Base-by-base conservation (phyloP, 2,329 filamentous ascomycete genomes). In the Xenosphaeropsis pyriputrescens region DNA sequence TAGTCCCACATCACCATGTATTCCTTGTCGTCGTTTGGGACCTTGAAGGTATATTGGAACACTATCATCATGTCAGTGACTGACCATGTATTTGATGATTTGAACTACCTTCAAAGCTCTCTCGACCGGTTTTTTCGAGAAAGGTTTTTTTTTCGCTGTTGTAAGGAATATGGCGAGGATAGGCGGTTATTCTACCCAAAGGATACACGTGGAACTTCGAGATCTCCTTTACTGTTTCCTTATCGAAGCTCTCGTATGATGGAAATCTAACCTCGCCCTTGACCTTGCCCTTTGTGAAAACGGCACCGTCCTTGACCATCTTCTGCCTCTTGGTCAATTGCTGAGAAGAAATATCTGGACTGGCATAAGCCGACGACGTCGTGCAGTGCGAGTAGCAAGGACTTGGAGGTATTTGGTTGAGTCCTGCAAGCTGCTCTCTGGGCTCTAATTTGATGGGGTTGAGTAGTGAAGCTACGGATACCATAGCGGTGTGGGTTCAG, bases 1-100 rank as follows among this genome's bases (percentile, higher is more conserved):
- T 95, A 95, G 58, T 98, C 91, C 91, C 91, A 98, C 74, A 95
- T 86, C 43, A 96, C 77, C 1, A 72, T 74, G 55, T 81, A 88
- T 37, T 72, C 66, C 44, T 67, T 69, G 2, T 78, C 69, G 34
- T 81, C 72, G 9, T 68, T 74, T 0, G 82, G 82, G 3, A 80
- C 56, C 47, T 67, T 72, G 64, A 93, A 95, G 29, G 73, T 75
- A 57, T 95, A 96, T 49, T 86, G 75, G 55, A 88, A 88, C 18
- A 85, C 84, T 91, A 44, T 39, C 44, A 46, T 26, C 30, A n/a
- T 29, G 41, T 29, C 47, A n/a, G 51, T 48, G 42, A 43, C 45
- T 32, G 32, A 36, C 33, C 6, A 35, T 35, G 36, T 39, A 34
- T 35, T 41, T 42, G 36, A 38, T 39, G 15, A 16, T n/a, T 29